Percentiles rank a stretch among this genome's conserved stretches.
Conservation (phyloP, 2,329 filamentous ascomycete species). For the Xylariales sp. region DNA sequence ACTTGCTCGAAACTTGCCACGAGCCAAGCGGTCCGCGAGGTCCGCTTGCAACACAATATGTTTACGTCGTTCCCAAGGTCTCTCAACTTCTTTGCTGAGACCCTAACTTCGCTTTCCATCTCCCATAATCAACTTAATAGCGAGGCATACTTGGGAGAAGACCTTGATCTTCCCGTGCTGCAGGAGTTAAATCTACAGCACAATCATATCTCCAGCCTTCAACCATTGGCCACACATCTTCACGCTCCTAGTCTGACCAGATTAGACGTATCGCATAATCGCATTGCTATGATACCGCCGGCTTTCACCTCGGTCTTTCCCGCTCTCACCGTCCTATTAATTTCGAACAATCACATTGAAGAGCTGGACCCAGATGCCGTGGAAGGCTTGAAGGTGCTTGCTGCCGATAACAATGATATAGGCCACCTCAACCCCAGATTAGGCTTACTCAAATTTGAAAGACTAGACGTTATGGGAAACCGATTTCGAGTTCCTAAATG, state of each 20-base stretch:
- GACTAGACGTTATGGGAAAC: conserved; percentile 78
- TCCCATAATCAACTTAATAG: conserved; percentile 69
- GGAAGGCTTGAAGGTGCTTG: conserved; percentile 68
- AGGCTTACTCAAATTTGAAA: conserved; percentile 65
- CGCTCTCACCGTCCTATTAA: conserved; percentile 64
- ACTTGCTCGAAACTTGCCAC: conserved; percentile 51
- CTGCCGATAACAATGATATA: conserved; percentile 83
- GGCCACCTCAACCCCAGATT: conserved; percentile 75
- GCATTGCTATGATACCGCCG: conserved; percentile 71
- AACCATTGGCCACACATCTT: conserved; percentile 61
- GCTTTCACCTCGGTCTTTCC: conserved; percentile 64
- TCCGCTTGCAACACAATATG: conserved; percentile 75
- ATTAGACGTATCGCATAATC: conserved; percentile 79
- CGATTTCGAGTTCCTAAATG: conserved; percentile 83
- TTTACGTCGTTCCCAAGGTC: conserved; percentile 67
- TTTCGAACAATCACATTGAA: conserved; percentile 73
- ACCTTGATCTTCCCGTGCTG: conserved; percentile 67
- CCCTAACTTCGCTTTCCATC: conserved; percentile 67
- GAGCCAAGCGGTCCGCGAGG: conserved; percentile 45
- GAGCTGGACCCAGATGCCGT: conserved; percentile 71
- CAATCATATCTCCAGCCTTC: conserved; percentile 69
- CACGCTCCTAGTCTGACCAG: conserved; percentile 71
- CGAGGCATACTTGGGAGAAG: conserved; percentile 60
- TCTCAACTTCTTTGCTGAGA: conserved; percentile 66
- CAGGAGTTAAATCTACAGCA: conserved; percentile 71